Evolutionary conservation across 352 stramenopile species (phyloP).

Genomic region (Hyaloperonospora brassicae): DNA sequence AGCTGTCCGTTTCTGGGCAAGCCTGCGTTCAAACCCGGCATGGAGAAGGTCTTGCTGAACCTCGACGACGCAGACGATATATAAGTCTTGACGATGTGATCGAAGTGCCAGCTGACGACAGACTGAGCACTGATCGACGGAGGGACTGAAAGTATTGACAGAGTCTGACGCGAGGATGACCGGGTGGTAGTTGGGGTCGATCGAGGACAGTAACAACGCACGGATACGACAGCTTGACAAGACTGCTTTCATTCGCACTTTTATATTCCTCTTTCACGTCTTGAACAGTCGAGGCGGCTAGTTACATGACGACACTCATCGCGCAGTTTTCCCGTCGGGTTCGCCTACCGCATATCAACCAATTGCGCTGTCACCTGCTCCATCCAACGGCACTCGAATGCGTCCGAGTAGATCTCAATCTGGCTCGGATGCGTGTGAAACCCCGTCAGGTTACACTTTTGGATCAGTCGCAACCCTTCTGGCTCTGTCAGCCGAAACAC

Average conservation of each 20-base stretch:
- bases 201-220: too few relatives aligned
- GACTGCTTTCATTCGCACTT: too few relatives aligned
- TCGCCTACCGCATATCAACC: constrained; percentile 61
- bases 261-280: neutral
- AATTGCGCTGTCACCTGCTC: constrained; percentile 28
- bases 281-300: neutral
- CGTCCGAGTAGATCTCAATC: constrained; percentile 73
- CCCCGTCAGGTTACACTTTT: constrained; percentile 78
- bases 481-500: constrained; percentile 81
- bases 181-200: too few relatives aligned
- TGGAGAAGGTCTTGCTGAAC: constrained; percentile 82
- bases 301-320: constrained; percentile 4
- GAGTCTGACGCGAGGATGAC: too few relatives aligned
- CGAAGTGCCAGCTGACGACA: neutral
- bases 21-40: constrained; percentile 92
- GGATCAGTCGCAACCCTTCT: constrained; percentile 76
- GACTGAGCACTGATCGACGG: neutral
- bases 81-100: constrained; percentile 21
- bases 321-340: constrained; percentile 7
- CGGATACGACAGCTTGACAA: too few relatives aligned
- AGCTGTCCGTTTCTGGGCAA: constrained; percentile 94
- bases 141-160: too few relatives aligned
- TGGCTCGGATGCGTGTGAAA: constrained; percentile 81
- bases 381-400: constrained; percentile 65
- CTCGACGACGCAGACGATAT: constrained; percentile 74